Evolutionary conservation across 169 alveolate genomes (phyloP).

Genomic region (Eimeria sp.): DNA sequence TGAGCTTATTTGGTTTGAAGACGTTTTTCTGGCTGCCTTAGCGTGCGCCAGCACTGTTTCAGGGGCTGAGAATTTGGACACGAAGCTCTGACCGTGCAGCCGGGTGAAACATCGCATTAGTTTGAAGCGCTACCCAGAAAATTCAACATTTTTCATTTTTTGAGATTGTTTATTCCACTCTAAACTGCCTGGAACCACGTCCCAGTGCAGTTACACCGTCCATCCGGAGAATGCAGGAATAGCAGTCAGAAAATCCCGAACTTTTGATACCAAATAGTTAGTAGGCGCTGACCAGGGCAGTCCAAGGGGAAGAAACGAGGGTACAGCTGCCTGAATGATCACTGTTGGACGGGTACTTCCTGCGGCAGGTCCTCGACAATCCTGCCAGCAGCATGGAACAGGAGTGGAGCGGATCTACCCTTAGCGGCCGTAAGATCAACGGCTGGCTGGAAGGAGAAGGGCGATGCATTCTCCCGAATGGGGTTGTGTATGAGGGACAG

Average conservation of each 20-base stretch:
- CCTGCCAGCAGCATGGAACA: slow-evolving; percentile 8
- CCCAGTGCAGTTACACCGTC: neutral
- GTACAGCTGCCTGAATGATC: neutral
- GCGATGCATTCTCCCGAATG: slow-evolving; percentile 89
- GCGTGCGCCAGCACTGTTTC: neutral
- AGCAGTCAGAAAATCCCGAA: neutral
- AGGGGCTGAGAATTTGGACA: slow-evolving; percentile 11
- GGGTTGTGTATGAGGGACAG: slow-evolving; percentile 92
- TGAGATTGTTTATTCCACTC: neutral
- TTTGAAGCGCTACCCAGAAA: neutral
- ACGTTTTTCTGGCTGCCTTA: neutral
- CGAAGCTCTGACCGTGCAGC: neutral
- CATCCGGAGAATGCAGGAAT: neutral
- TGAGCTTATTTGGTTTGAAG: neutral
- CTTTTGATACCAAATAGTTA: neutral
- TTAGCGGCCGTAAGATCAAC: slow-evolving; percentile 57
- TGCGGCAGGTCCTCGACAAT: neutral
- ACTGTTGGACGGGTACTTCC: neutral
- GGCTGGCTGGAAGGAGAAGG: slow-evolving; percentile 92
- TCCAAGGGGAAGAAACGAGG: too few relatives aligned
- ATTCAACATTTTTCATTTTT: neutral
- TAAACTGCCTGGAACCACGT: neutral
- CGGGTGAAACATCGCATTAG: neutral
- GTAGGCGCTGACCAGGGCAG: neutral
- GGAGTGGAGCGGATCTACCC: slow-evolving; percentile 73